Evolutionary conservation across 345 rosid genomes (phyloP).

Genomic region (Eucalyptus pumila): DNA sequence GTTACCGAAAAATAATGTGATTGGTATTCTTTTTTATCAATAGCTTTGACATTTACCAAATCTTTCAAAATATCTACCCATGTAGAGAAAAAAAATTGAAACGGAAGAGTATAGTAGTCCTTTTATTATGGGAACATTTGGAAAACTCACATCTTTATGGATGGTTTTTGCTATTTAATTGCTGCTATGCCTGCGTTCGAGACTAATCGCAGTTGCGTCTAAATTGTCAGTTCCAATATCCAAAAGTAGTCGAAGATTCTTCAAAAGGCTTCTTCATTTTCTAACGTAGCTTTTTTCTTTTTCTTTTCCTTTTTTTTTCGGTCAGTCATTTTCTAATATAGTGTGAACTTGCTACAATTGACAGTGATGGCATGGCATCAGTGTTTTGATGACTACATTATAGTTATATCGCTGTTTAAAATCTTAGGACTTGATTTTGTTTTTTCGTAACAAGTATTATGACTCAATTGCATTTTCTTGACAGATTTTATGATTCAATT

Average conservation of each 20-base stretch:
- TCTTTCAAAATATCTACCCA: neutral
- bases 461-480: accelerated
- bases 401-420: too few species aligned
- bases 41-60: neutral
- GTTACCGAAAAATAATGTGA: neutral
- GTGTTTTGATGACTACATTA: neutral
- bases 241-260: neutral
- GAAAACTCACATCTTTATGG: neutral
- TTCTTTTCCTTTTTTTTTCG: accelerated
- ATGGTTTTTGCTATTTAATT: neutral
- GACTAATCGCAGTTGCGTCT: neutral
- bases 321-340: neutral
- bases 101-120: neutral
- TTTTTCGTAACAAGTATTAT: too few species aligned
- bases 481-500: accelerated
- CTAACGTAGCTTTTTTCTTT: neutral
- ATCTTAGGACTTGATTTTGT: neutral
- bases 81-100: neutral
- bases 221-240: neutral
- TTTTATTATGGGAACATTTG: neutral
- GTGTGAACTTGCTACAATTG: neutral
- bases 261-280: neutral
- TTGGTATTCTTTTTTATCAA: neutral
- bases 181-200: neutral
- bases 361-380: neutral